phyloP scores from a whole-genome alignment of 164 flowering plant species.

The Sextonia rubra region DNA sequence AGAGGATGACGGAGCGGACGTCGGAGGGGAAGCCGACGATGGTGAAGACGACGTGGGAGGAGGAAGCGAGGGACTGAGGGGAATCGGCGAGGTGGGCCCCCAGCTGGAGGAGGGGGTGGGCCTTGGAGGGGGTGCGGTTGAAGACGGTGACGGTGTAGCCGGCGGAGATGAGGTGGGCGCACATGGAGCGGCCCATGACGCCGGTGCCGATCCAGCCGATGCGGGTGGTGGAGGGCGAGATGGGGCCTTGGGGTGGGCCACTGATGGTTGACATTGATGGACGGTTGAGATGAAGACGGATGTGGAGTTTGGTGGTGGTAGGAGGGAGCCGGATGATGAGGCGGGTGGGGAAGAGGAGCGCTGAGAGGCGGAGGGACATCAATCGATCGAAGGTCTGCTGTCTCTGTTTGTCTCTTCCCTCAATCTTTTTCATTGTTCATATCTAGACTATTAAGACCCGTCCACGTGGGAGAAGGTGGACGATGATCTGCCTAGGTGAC shows the following conservation, averaged over 20 bases:
- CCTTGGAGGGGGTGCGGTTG: constrained; percentile 89
- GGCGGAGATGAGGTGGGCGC: constrained; percentile 70
- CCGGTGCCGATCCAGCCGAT: constrained; percentile 99
- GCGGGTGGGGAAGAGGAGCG: neutral
- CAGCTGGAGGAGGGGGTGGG: constrained; percentile 63
- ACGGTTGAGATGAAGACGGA: too few species aligned
- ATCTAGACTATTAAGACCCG: neutral
- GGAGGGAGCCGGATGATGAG: neutral
- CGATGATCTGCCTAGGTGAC: too few species aligned
- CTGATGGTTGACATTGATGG: neutral
- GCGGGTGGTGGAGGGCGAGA: constrained; percentile 54
- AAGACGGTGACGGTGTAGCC: constrained; percentile 87
- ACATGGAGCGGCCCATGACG: constrained; percentile 93
- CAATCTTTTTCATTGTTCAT: neutral
- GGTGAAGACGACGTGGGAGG: constrained; percentile 89
- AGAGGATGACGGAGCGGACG: constrained; percentile 72
- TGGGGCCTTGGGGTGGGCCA: constrained; percentile 19
- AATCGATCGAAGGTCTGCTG: neutral
- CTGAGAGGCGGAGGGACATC: neutral
- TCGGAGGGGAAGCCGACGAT: constrained; percentile 97
- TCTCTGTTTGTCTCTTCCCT: neutral
- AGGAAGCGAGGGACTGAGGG: constrained; percentile 65
- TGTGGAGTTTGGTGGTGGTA: neutral
- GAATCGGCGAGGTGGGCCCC: constrained; percentile 70
- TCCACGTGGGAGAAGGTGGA: too few species aligned